Percentiles rank a stretch among this genome's conserved stretches.
These are phyloP conservation scores for Fagopyrum esculentum DNA, from an alignment of 148 eudicot genomes.

Conservation along the genomic window DNA sequence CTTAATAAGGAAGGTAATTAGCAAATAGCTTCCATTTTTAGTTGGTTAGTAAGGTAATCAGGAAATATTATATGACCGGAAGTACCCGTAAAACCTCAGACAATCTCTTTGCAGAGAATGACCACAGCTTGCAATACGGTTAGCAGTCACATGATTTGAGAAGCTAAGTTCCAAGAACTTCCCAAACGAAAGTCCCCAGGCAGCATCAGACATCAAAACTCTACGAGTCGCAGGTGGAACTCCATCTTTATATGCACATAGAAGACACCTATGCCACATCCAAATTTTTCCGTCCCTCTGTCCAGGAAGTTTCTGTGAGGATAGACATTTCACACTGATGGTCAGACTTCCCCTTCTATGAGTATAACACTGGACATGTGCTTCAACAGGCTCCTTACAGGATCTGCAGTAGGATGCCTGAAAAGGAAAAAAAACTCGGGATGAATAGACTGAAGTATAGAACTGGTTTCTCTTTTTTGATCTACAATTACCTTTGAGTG, in stretches of 20 bases:
- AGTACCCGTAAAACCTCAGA: slow-evolving; percentile 88
- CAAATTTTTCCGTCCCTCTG: slow-evolving; percentile 89
- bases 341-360: slow-evolving; percentile 85
- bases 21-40: not conserved
- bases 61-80: not conserved
- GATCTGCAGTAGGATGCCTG: slow-evolving; percentile 57
- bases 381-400: slow-evolving; percentile 84
- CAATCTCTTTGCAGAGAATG: slow-evolving; percentile 98
- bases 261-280: slow-evolving; percentile 99
- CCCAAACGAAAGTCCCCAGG: slow-evolving; percentile 97
- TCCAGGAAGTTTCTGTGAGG: slow-evolving; percentile 59
- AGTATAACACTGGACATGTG: slow-evolving; percentile 83
- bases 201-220: slow-evolving; percentile 87
- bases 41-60: not conserved
- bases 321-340: slow-evolving; percentile 64
- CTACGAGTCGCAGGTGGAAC: slow-evolving; percentile 85
- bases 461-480: not conserved
- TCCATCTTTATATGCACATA: slow-evolving; percentile 52
- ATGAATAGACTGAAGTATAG: not conserved
- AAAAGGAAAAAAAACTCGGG: slow-evolving; percentile 9
- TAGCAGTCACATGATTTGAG: slow-evolving; percentile 86
- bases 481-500: not conserved
- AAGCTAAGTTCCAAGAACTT: slow-evolving; percentile 97
- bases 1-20: not conserved
- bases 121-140: slow-evolving; percentile 93